phyloP scores from a whole-genome alignment of 225 moss, liverwort and hornwort species.

The Neckera pumila region DNA sequence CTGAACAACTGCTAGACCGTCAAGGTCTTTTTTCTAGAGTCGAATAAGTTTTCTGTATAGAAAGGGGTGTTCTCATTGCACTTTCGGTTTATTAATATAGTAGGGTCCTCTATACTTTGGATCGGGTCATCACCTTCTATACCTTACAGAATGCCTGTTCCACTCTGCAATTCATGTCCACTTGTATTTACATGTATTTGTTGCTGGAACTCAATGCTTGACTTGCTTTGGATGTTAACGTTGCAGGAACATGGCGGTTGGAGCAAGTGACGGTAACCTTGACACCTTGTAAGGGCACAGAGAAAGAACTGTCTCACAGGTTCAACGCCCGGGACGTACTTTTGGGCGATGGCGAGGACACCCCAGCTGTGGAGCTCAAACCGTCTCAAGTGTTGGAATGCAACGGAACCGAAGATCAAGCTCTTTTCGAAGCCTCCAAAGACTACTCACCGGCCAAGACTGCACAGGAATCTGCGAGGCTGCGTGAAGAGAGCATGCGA shows the following conservation, averaged over 20 bases:
- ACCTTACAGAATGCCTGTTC: background rate
- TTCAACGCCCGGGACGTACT: constrained; percentile 49
- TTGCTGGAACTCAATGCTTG: background rate
- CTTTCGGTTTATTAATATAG: background rate
- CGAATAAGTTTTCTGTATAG: background rate
- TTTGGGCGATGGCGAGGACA: constrained; percentile 55
- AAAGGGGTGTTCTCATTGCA: background rate
- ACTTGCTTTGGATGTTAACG: background rate
- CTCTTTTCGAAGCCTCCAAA: background rate
- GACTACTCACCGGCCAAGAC: background rate
- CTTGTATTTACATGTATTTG: background rate
- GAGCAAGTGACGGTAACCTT: constrained; percentile 49
- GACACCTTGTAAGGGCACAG: background rate
- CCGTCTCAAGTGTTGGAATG: constrained; percentile 45
- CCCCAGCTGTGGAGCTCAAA: constrained; percentile 52
- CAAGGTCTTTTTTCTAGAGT: background rate
- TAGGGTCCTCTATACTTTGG: background rate
- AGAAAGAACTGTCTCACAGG: constrained; percentile 36
- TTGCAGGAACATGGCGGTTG: constrained; percentile 58
- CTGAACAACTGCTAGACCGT: background rate
- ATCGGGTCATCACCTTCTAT: background rate
- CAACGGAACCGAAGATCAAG: constrained; percentile 20
- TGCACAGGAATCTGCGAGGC: constrained; percentile 10
- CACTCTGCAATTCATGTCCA: background rate
- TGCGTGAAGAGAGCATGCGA: constrained; percentile 59